A percentile compares a stretch with the other conserved stretches of the same genome.
Conservation (phyloP, 306 rosid species). For the Vigna unguiculata region DNA sequence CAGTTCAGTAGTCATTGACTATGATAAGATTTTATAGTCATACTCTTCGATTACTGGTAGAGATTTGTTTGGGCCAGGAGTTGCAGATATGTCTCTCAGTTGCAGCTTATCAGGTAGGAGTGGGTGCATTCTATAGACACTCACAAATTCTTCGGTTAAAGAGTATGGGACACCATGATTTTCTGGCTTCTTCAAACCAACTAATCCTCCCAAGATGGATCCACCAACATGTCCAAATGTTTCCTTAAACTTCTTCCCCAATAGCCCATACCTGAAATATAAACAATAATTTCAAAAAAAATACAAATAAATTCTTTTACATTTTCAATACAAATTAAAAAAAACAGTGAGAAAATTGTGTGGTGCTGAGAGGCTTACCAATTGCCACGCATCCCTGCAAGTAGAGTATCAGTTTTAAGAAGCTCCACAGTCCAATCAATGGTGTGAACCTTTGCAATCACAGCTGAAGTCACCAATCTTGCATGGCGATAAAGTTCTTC, state of each 20-base stretch:
- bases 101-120: conserved; percentile 58
- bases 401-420: conserved; percentile 66
- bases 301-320: too few species aligned
- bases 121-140: conserved; percentile 66
- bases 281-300: too few species aligned
- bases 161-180: conserved; percentile 71
- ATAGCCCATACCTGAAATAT: conserved; percentile 61
- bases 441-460: conserved; percentile 69
- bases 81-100: conserved; percentile 52
- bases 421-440: conserved; percentile 80
- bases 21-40: background rate
- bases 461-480: conserved; percentile 73
- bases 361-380: conserved; percentile 47
- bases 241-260: conserved; percentile 78
- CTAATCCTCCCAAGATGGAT: conserved; percentile 52
- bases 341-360: too few species aligned
- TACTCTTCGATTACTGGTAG: conserved; percentile 60
- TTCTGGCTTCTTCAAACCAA: conserved; percentile 58
- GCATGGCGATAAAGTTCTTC: conserved; percentile 65
- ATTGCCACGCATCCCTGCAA: conserved; percentile 64
- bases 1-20: too few species aligned
- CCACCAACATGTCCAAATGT: conserved; percentile 71
- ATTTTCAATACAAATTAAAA: too few species aligned
- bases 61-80: conserved; percentile 57
- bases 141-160: conserved; percentile 63